phyloP scores from a whole-genome alignment of 2,329 filamentous ascomycete genomes.

The Furcasterigmium sp. region DNA sequence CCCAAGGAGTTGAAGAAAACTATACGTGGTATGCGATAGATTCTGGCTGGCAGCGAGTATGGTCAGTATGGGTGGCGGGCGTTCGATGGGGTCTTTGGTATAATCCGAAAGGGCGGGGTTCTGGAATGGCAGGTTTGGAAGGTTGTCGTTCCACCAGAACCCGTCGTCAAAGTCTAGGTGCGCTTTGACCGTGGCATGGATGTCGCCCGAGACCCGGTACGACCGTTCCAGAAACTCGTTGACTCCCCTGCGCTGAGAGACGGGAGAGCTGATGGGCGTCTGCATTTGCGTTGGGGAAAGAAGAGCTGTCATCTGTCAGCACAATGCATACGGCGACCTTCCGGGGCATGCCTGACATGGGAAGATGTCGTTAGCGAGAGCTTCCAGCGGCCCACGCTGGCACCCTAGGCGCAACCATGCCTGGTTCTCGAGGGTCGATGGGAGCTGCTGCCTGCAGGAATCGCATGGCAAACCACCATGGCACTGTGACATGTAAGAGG shows the following conservation, averaged over 20 bases:
- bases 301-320: conserved; percentile 26
- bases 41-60: conserved; percentile 49
- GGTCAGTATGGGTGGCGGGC: conserved; percentile 42
- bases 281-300: conserved; percentile 43
- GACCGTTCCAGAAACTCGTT: conserved; percentile 46
- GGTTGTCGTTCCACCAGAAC: conserved; percentile 54
- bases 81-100: conserved; percentile 29
- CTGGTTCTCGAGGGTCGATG: conserved; percentile 28
- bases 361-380: conserved; percentile 43
- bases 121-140: conserved; percentile 31
- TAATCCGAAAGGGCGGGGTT: conserved; percentile 33
- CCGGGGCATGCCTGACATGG: conserved; percentile 33
- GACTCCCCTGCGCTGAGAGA: conserved; percentile 41
- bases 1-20: conserved; percentile 47
- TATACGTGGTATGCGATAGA: conserved; percentile 40
- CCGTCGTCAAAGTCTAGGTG: conserved; percentile 49
- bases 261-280: conserved; percentile 45
- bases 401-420: conserved; percentile 48
- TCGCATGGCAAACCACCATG: conserved; percentile 44
- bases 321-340: neutral
- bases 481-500: conserved; percentile 35
- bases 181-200: conserved; percentile 33
- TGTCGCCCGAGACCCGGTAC: conserved; percentile 35
- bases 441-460: conserved; percentile 34
- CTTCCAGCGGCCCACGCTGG: conserved; percentile 40